Evolutionary conservation across 306 rosid genomes (phyloP).

Genomic region (Calophaca sinica): DNA sequence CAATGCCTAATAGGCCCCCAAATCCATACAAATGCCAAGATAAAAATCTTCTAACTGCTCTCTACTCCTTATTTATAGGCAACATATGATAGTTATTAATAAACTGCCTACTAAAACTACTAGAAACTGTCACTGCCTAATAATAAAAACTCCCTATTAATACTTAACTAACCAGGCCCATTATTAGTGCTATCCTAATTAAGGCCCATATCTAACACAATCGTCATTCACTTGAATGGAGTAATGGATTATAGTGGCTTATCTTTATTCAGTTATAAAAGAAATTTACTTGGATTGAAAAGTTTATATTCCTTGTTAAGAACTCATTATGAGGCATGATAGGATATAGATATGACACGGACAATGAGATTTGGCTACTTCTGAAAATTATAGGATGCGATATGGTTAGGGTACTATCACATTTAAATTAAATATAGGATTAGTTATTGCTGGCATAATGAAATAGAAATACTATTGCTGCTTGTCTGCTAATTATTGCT

Average conservation of each 20-base stretch:
- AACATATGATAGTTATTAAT: too few relatives aligned
- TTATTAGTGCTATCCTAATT: too few relatives aligned
- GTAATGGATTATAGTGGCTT: neutral
- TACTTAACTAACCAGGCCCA: too few relatives aligned
- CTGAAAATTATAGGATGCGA: neutral
- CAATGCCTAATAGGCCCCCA: too few relatives aligned
- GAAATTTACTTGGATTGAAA: slow-evolving; percentile 18
- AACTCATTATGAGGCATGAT: neutral
- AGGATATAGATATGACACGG: neutral
- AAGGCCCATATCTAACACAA: too few relatives aligned
- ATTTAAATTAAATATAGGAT: neutral
- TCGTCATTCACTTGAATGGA: slow-evolving; percentile 10
- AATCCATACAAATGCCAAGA: too few relatives aligned
- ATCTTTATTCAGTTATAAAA: neutral
- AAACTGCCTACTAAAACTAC: too few relatives aligned
- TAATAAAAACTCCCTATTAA: too few relatives aligned
- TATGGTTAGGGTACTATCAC: neutral
- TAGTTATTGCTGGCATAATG: neutral
- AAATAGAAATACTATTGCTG: slow-evolving; percentile 9
- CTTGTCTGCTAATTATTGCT: neutral
- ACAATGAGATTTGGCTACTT: slow-evolving; percentile 6
- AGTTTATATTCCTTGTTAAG: neutral
- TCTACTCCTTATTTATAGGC: too few relatives aligned
- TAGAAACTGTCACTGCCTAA: too few relatives aligned
- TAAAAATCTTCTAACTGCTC: too few relatives aligned